Evolutionary conservation across 2,329 filamentous ascomycete genomes (phyloP).

Genomic region (Nectriaceae sp.): DNA sequence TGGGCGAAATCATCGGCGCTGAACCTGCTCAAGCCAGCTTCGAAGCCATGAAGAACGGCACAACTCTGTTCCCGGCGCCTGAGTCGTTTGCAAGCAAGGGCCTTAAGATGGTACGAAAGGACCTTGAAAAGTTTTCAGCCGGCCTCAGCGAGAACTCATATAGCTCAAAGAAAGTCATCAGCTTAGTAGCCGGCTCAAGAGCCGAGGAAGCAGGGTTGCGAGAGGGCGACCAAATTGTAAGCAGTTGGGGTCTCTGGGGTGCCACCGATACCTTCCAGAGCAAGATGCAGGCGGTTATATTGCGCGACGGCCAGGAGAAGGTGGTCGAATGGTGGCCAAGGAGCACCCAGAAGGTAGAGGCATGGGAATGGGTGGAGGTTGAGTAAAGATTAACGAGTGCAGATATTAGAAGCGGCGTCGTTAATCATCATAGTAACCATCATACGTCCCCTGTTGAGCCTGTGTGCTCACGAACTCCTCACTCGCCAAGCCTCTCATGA

Average conservation of each 20-base stretch:
- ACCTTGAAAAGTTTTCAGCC: not conserved
- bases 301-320: not conserved
- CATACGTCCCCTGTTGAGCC: slow-evolving; percentile 58
- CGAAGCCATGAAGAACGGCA: not conserved
- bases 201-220: not conserved
- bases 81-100: not conserved
- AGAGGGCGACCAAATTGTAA: not conserved
- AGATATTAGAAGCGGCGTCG: not conserved
- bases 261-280: not conserved
- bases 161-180: not conserved
- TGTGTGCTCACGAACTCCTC: slow-evolving; percentile 67
- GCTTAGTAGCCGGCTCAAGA: not conserved
- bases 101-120: not conserved
- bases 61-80: not conserved
- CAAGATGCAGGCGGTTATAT: not conserved
- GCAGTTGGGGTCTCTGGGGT: not conserved
- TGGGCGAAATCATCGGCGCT: not conserved
- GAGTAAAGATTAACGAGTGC: not conserved
- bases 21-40: not conserved
- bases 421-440: slow-evolving; percentile 51
- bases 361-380: not conserved
- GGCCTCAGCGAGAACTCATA: not conserved
- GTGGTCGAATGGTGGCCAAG: not conserved
- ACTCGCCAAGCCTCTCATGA: slow-evolving; percentile 55
- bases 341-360: not conserved